These are phyloP conservation scores for Acer negundo DNA, from an alignment of 345 rosid genomes.

Conservation along the genomic window DNA sequence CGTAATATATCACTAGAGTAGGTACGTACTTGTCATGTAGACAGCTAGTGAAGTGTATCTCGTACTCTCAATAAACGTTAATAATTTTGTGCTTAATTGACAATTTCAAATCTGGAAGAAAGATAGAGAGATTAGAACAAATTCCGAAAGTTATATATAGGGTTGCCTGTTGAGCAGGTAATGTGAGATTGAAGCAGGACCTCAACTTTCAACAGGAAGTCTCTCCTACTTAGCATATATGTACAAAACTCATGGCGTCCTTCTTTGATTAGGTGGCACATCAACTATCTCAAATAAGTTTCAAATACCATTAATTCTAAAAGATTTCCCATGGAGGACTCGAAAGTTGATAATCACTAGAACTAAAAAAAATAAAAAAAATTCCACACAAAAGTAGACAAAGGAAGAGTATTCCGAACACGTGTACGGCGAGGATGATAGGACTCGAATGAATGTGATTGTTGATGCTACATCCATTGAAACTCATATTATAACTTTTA, in stretches of 20 bases:
- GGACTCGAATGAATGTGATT: conserved; percentile 19
- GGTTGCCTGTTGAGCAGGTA: conserved; percentile 38
- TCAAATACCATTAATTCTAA: conserved; percentile 25
- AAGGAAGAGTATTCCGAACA: conserved; percentile 41
- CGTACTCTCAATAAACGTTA: not conserved
- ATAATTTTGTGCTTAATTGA: too few species aligned
- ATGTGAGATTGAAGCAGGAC: conserved; percentile 18
- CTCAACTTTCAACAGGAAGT: conserved; percentile 11
- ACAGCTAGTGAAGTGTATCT: not conserved
- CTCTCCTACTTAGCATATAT: not conserved
- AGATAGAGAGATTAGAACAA: not conserved
- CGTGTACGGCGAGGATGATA: conserved; percentile 54
- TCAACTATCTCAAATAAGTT: conserved; percentile 16
- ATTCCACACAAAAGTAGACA: not conserved
- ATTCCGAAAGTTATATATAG: conserved; percentile 17
- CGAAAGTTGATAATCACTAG: too few species aligned
- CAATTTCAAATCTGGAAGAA: not conserved
- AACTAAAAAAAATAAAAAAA: too few species aligned
- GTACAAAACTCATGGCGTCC: conserved; percentile 2
- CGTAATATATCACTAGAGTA: too few species aligned
- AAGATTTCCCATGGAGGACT: not conserved
- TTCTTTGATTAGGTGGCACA: conserved; percentile 20
- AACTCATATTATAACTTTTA: not conserved
- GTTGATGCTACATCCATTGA: conserved; percentile 19
- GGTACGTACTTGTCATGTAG: too few species aligned